Evolutionary conservation across 108 stramenopile species (phyloP), one percentile per base, ranked within the genome.

Genomic region (Epithemia pelagica): DNA sequence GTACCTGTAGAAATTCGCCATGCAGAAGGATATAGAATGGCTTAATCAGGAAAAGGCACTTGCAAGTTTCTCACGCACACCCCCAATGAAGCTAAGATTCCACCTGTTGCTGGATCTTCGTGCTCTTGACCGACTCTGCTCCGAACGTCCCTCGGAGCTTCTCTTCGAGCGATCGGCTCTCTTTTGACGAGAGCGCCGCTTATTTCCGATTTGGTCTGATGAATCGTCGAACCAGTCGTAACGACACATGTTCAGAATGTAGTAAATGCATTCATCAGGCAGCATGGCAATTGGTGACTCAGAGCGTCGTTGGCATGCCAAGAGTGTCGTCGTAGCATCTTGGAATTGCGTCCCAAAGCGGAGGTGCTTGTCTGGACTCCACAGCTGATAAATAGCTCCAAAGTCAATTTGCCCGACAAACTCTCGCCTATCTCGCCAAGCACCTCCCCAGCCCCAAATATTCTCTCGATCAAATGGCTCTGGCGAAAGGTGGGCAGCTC

Each of bases 211-310:
- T 7, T 68, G 72, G 3, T 64, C 58, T 8, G 65, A 46, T 10
- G 71, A 71, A 66, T 94, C 92, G 51, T 80, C 70, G 58, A 87
- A 78, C 92, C 92, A 94, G 59, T 91, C 89, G 88, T 86, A 94
- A 1, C 79, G 78, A 66, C 85, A 86, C 90, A 94, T 91, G 76
- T 94, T 94, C 33, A 94, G 69, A 72, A 94, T 94, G 71, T 89
- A 94, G 61, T 80, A 90, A 53, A 94, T 76, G 62, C 86, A 85
- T 54, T 90, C 92, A 68, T 94, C 92, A 0, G 89, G 85, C 19
- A 94, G 82, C 62, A 54, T 76, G 32, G 74, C 62, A 46, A 85
- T 70, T 10, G 84, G 83, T 63, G 83, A 82, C 67, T 85, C 89
- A 51, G 54, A 59, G 10, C 86, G 76, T 58, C 89, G 72, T 59